Evolutionary conservation across 208 protist genomes (phyloP), one percentile per base, ranked within the genome.

Genomic region (Acanthamoeba healyi): DNA sequence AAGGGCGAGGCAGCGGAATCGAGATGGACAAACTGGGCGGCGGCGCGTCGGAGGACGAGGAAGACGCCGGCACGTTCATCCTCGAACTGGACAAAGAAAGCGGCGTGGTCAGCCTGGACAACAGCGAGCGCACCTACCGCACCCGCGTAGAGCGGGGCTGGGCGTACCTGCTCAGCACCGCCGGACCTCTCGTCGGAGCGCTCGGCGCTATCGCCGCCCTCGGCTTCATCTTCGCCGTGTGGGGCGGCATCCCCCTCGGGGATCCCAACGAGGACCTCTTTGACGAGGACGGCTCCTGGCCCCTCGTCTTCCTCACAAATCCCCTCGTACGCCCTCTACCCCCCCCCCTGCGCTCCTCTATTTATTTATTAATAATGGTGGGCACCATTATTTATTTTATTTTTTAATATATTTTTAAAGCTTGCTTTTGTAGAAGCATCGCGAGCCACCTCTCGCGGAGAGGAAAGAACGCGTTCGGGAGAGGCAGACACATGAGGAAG

Each of bases 221-320:
- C 42, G 58, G 5, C 38, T 92, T 92, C 58, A 92, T 92, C 19
- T 70, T 51, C 51, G 40, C 34, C 6, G 87, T 92, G 61, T 92
- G 63, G 61, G 87, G 87, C 26, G 87, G 12, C 61, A 92, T 92
- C 29, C 87, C 87, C 5, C 44, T 92, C 58, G 87, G 87, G 36
- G 61, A 92, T 58, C 61, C 87, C 5, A 46, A 92, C 4, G 61
- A 74, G 38, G 61, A 49, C 17, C 54, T 92, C 58, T 92, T 92
- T 14, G 54, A 70, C 58, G 36, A 49, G 24, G 61, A 92, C 49
- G 87, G 87, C 26, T 22, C 56, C 29, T 92, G 87, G 87, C 61
- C 54, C 26, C 40, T 77, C 26, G n/a, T 92, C 46, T 92, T 92
- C 17, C 15, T 92, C 3, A 92, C 63, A 7, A 92, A 92, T 58